These are phyloP conservation scores for Saccharomycopsis javanensis DNA, from an alignment of 805 yeast genomes.

Conservation along the genomic window DNA sequence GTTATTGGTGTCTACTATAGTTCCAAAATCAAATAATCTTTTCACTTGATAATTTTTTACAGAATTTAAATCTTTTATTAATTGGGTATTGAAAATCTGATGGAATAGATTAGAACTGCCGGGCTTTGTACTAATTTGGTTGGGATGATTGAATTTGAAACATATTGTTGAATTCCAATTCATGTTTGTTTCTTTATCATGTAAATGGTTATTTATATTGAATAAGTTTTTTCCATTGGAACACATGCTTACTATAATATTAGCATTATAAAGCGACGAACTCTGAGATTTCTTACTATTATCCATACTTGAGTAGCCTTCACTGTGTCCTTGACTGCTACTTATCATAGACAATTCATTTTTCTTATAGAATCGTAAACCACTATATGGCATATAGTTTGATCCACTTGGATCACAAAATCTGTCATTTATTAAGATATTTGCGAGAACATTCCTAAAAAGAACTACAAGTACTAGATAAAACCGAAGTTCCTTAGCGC, in stretches of 20 bases:
- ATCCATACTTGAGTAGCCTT: neutral
- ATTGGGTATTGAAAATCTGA: neutral
- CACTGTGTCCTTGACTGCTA: neutral
- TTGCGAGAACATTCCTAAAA: neutral
- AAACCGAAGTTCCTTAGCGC: neutral
- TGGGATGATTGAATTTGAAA: neutral
- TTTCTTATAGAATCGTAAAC: slow-evolving; percentile 11
- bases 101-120: neutral
- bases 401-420: slow-evolving; percentile 15
- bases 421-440: slow-evolving; percentile 13
- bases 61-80: neutral
- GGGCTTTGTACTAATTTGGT: neutral
- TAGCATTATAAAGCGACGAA: neutral
- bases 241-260: slow-evolving; percentile 9
- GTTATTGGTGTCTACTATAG: neutral
- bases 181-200: slow-evolving; percentile 4
- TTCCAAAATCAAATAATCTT: neutral
- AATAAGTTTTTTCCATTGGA: slow-evolving; percentile 7
- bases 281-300: neutral
- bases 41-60: neutral
- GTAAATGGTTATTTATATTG: slow-evolving; percentile 1
- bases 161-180: slow-evolving; percentile 17
- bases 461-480: neutral
- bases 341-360: slow-evolving; percentile 3
- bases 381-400: slow-evolving; percentile 10